Conservation (phyloP, 192 early-diverging fungal species). For the Gamsiella multidivaricata region DNA sequence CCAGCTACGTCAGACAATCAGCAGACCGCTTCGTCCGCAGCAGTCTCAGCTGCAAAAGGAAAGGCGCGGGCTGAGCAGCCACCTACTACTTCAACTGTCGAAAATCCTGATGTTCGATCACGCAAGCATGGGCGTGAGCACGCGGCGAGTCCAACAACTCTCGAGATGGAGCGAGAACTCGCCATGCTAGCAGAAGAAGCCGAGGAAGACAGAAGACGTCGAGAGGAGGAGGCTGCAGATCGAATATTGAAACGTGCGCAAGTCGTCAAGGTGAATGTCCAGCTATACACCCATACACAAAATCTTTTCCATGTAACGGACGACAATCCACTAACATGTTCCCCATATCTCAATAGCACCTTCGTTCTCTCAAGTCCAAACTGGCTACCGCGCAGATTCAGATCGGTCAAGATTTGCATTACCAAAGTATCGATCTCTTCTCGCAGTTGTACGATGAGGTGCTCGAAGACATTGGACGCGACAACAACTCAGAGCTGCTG, state of each 20-base stretch:
- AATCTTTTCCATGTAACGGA: too few relatives aligned
- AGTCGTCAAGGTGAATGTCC: conserved; percentile 31
- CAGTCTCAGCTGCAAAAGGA: not conserved
- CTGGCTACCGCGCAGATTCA: conserved; percentile 42
- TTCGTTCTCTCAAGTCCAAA: conserved; percentile 41
- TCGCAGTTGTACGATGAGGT: conserved; percentile 49
- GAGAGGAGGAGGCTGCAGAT: conserved; percentile 44
- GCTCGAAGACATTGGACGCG: conserved; percentile 43
- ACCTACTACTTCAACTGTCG: conserved; percentile 12
- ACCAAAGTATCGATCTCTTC: conserved; percentile 42
- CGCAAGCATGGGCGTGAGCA: not conserved
- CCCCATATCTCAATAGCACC: conserved; percentile 9
- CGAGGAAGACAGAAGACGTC: conserved; percentile 37
- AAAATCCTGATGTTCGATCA: conserved; percentile 9
- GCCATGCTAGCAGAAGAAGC: conserved; percentile 49
- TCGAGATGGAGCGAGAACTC: conserved; percentile 46
- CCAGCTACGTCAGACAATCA: not conserved
- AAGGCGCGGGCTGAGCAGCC: conserved; percentile 7
- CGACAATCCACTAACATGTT: conserved; percentile 1
- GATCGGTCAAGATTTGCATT: conserved; percentile 40
- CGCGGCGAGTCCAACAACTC: not conserved
- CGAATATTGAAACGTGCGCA: conserved; percentile 40
- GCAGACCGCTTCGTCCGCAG: not conserved
- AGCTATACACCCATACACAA: too few relatives aligned
- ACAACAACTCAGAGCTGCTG: conserved; percentile 45